Percentiles rank a stretch among this genome's conserved stretches.
Evolutionary conservation across 2,329 filamentous ascomycete genomes (phyloP).

Genomic region (Dendryphion nanum): DNA sequence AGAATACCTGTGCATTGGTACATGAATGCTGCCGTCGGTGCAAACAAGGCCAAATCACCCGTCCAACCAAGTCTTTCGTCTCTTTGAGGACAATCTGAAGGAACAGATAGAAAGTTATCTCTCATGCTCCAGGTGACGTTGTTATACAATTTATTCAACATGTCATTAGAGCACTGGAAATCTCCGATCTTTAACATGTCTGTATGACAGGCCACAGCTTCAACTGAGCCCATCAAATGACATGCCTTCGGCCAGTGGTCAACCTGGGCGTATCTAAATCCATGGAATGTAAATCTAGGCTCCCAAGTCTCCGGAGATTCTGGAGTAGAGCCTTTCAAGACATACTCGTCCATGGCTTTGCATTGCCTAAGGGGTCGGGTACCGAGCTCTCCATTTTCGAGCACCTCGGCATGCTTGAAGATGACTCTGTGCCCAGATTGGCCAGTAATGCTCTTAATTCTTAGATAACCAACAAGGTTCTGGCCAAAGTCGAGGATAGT

Average conservation of each 20-base stretch:
- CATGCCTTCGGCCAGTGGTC: constrained; percentile 39
- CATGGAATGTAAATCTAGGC: constrained; percentile 53
- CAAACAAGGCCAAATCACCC: constrained; percentile 52
- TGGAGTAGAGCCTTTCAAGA: constrained; percentile 19
- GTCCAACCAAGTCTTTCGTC: constrained; percentile 58
- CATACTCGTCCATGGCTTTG: constrained; percentile 42
- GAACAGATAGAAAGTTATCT: constrained; percentile 50
- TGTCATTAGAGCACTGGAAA: constrained; percentile 53
- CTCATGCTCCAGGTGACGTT: constrained; percentile 59
- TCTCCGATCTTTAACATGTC: constrained; percentile 53
- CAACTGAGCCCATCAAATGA: constrained; percentile 17
- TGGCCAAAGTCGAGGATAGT: constrained; percentile 58
- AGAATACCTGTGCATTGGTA: constrained; percentile 55
- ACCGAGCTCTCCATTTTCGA: constrained; percentile 49
- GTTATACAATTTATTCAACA: constrained; percentile 54
- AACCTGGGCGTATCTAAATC: constrained; percentile 54
- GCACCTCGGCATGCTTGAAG: constrained; percentile 55
- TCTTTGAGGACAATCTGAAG: constrained; percentile 57
- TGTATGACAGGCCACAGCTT: constrained; percentile 49
- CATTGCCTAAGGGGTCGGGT: constrained; percentile 47
- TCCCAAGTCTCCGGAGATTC: constrained; percentile 36
- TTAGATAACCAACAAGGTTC: constrained; percentile 55
- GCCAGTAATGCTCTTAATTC: constrained; percentile 36
- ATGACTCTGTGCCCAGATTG: constrained; percentile 43
- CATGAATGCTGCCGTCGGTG: constrained; percentile 52